phyloP scores from a whole-genome alignment of 2,329 filamentous ascomycete genomes.

The Eutypella sp. region DNA sequence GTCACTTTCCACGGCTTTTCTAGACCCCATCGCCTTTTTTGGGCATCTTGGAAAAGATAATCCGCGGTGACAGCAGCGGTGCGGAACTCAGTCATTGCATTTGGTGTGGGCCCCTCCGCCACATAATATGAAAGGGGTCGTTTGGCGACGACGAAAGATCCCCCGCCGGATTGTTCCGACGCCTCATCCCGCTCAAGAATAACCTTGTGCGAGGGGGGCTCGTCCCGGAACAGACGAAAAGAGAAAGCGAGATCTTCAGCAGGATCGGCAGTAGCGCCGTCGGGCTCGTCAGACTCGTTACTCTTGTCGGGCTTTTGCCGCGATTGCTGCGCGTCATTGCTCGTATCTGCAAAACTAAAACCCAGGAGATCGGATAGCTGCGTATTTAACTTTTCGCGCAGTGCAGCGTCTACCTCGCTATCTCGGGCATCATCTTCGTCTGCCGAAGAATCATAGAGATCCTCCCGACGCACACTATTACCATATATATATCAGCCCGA shows the following conservation, averaged over 20 bases:
- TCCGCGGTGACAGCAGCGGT: constrained; percentile 47
- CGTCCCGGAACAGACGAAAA: constrained; percentile 53
- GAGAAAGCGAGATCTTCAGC: constrained; percentile 42
- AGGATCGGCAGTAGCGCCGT: constrained; percentile 9
- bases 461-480: constrained; percentile 50
- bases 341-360: constrained; percentile 25
- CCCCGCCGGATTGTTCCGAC: constrained; percentile 31
- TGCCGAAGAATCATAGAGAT: constrained; percentile 39
- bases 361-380: constrained; percentile 44
- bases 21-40: constrained; percentile 47
- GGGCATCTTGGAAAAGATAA: constrained; percentile 42
- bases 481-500: constrained; percentile 7
- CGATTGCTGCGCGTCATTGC: constrained; percentile 3
- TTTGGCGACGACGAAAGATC: constrained; percentile 32
- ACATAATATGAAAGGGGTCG: constrained; percentile 47
- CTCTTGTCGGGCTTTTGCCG: constrained; percentile 9
- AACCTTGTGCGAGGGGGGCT: constrained; percentile 42
- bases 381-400: constrained; percentile 41
- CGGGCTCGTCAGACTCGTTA: constrained; percentile 4
- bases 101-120: constrained; percentile 31
- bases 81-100: constrained; percentile 35
- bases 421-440: constrained; percentile 26
- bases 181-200: constrained; percentile 40
- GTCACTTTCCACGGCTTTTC: constrained; percentile 58
- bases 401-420: constrained; percentile 30